A percentile compares a stretch with the other conserved stretches of the same genome.
phyloP scores from a whole-genome alignment of 768 basidiomycete species.

The Dioszegia aurantiaca region DNA sequence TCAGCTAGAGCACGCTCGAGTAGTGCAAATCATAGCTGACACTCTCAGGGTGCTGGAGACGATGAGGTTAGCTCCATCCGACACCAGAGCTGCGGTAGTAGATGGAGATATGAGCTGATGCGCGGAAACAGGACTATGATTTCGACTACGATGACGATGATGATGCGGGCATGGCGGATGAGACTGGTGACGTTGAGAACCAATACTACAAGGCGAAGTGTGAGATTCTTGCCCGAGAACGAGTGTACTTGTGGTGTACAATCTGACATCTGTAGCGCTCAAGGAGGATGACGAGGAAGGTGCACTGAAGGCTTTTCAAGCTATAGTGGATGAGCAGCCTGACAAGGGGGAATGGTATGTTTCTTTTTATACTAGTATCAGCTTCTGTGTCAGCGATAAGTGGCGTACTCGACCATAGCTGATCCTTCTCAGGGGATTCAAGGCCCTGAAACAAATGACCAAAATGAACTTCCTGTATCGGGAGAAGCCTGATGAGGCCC shows the following conservation, averaged over 20 bases:
- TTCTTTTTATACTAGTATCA: neutral
- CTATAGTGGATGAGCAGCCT: constrained; percentile 81
- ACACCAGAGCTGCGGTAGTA: neutral
- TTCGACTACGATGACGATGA: constrained; percentile 92
- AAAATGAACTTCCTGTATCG: constrained; percentile 83
- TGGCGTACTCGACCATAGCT: too few species aligned
- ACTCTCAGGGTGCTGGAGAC: constrained; percentile 50
- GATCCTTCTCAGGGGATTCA: constrained; percentile 94
- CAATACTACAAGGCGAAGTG: constrained; percentile 98
- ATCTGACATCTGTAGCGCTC: constrained; percentile 59
- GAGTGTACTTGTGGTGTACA: constrained; percentile 37
- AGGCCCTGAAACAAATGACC: constrained; percentile 94
- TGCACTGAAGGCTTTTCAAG: constrained; percentile 81
- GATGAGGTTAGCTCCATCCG: constrained; percentile 45
- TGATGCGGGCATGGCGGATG: constrained; percentile 60
- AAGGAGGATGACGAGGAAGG: constrained; percentile 92
- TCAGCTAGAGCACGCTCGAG: neutral
- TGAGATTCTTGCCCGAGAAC: too few species aligned
- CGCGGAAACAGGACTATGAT: constrained; percentile 80
- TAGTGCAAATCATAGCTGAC: constrained; percentile 8
- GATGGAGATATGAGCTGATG: neutral
- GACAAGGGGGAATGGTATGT: constrained; percentile 89
- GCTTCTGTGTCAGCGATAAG: neutral
- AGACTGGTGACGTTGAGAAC: constrained; percentile 88
- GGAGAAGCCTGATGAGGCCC: constrained; percentile 75